Percentiles rank a stretch among this genome's conserved stretches.
Conservation (phyloP, 2,329 filamentous ascomycete species). For the Fusarium sp. region DNA sequence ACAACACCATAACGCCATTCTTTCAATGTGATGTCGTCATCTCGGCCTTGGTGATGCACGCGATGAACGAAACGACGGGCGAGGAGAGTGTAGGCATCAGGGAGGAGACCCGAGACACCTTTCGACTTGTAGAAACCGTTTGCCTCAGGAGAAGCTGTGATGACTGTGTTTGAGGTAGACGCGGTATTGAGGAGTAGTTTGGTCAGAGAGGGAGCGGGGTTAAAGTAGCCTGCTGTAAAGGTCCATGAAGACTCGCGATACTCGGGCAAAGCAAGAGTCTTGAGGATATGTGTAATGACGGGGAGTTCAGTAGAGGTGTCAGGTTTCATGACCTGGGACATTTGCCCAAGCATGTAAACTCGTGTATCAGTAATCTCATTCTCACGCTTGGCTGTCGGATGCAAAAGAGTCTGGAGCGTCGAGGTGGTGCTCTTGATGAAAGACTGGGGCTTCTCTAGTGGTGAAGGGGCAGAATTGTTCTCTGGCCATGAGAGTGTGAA, state of each 20-base stretch:
- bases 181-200: conserved; percentile 79
- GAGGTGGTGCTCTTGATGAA: conserved; percentile 77
- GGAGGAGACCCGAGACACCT: conserved; percentile 89
- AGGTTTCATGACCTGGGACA: conserved; percentile 83
- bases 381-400: conserved; percentile 38
- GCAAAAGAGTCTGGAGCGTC: conserved; percentile 73
- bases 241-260: conserved; percentile 84
- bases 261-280: conserved; percentile 68
- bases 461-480: conserved; percentile 78
- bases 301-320: conserved; percentile 90
- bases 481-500: conserved; percentile 78
- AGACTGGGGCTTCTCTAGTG: conserved; percentile 72
- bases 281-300: conserved; percentile 78
- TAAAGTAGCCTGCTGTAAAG: conserved; percentile 98
- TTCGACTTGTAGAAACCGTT: conserved; percentile 94
- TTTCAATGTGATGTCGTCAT: conserved; percentile 73
- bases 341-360: conserved; percentile 87
- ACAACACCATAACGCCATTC: conserved; percentile 90
- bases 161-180: conserved; percentile 77
- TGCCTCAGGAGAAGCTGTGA: conserved; percentile 91
- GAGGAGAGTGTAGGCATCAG: conserved; percentile 90
- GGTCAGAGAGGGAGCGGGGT: conserved; percentile 87
- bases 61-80: conserved; percentile 80
- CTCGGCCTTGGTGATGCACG: conserved; percentile 56
- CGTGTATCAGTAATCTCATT: conserved; percentile 65